Evolutionary conservation across 2,329 filamentous ascomycete genomes (phyloP).

Genomic region (Fusarium cyanostomum): DNA sequence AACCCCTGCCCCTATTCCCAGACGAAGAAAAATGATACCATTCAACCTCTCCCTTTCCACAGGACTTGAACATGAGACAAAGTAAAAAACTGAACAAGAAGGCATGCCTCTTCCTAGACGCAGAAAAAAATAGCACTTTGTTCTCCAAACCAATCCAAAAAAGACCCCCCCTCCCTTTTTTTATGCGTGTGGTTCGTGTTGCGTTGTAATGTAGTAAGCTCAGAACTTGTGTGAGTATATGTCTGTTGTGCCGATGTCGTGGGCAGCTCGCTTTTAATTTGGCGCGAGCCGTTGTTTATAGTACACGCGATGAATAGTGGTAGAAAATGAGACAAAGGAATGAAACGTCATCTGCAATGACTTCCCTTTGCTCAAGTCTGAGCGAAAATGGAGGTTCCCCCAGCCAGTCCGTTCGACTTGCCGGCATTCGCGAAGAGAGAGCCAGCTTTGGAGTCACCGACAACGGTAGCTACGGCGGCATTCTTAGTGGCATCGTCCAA

Average conservation of each 20-base stretch:
- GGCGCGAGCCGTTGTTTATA: conserved; percentile 9
- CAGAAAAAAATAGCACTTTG: conserved; percentile 22
- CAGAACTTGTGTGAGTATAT: conserved; percentile 7
- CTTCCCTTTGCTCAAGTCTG: conserved; percentile 8
- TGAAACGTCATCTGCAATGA: not conserved
- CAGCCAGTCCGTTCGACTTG: conserved; percentile 12
- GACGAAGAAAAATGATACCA: conserved; percentile 2
- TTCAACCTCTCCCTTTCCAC: conserved; percentile 7
- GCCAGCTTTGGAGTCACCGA: conserved; percentile 15
- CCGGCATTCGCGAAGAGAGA: conserved; percentile 34
- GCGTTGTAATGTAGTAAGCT: conserved; percentile 5
- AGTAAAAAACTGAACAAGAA: conserved; percentile 1
- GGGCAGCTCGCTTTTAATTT: not conserved
- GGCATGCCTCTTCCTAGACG: conserved; percentile 8
- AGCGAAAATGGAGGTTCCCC: conserved; percentile 16
- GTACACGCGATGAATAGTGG: conserved; percentile 16
- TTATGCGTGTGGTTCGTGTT: conserved; percentile 19
- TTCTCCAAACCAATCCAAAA: conserved; percentile 30
- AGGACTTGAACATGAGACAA: conserved; percentile 7
- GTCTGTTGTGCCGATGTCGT: conserved; percentile 14
- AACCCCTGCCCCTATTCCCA: conserved; percentile 7
- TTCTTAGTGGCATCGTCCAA: conserved; percentile 46
- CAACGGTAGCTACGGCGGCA: conserved; percentile 3
- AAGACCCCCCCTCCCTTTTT: conserved; percentile 2
- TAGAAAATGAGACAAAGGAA: not conserved